phyloP scores from a whole-genome alignment of 2,329 filamentous ascomycete genomes.

The Alternaria longipes region DNA sequence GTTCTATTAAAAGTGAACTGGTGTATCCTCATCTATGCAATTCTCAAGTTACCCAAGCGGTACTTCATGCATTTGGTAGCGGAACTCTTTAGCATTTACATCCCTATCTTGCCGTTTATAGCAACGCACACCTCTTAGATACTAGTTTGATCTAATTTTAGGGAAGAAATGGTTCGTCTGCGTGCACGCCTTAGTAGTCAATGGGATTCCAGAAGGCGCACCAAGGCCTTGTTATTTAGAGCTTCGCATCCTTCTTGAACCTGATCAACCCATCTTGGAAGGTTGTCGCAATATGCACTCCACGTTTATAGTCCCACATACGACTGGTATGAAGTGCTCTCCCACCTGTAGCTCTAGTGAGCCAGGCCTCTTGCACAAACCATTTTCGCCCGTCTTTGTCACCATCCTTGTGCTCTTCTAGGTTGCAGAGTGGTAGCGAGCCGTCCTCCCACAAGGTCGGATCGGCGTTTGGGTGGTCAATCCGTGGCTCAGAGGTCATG shows the following conservation, averaged over 20 bases:
- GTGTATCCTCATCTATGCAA: neutral
- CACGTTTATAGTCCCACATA: conserved; percentile 43
- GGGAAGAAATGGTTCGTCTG: neutral
- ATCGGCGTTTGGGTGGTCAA: conserved; percentile 26
- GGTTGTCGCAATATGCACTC: conserved; percentile 45
- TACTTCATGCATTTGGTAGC: neutral
- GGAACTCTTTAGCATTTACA: neutral
- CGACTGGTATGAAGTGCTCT: conserved; percentile 40
- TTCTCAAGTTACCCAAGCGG: neutral
- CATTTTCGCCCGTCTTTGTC: conserved; percentile 42
- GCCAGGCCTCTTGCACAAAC: conserved; percentile 41
- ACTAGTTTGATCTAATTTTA: neutral
- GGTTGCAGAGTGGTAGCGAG: conserved; percentile 31
- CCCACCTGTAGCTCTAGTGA: conserved; percentile 29
- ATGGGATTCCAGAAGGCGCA: neutral
- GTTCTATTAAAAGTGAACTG: neutral
- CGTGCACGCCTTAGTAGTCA: neutral
- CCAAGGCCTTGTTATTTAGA: neutral
- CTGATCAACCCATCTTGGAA: conserved; percentile 46
- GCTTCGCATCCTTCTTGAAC: conserved; percentile 21
- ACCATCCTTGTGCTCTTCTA: conserved; percentile 21
- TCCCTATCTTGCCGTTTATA: neutral
- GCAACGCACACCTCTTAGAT: neutral
- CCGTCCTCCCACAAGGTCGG: conserved; percentile 37
- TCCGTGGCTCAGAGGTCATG: conserved; percentile 35